Conservation (phyloP, 2,329 filamentous ascomycete genomes). For the Talaromyces sp. region DNA sequence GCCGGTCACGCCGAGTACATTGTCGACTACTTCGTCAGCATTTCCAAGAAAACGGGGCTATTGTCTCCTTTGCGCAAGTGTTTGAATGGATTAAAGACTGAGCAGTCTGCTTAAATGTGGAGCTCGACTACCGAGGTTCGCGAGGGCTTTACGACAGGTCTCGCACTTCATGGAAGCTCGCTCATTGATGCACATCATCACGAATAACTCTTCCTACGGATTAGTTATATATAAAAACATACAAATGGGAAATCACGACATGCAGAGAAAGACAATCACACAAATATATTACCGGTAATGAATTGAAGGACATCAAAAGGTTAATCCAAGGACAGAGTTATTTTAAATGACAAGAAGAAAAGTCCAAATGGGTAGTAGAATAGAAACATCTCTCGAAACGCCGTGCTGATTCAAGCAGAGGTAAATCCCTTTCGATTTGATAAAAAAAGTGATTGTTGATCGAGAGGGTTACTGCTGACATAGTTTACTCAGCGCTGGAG, state of each 20-base stretch:
- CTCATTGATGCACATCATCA: not conserved
- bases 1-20: too few species aligned
- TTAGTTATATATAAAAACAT: slow-evolving; percentile 7
- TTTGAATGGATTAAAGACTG: too few species aligned
- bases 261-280: slow-evolving; percentile 3
- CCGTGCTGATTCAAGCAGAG: slow-evolving; percentile 12
- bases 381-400: slow-evolving; percentile 10
- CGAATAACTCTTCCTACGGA: slow-evolving; percentile 11
- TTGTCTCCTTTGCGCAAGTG: too few species aligned
- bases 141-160: too few species aligned
- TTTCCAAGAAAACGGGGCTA: too few species aligned
- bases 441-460: not conserved
- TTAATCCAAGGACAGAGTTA: slow-evolving; percentile 11
- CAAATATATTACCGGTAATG: slow-evolving; percentile 13
- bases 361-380: slow-evolving; percentile 6
- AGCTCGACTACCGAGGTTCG: too few species aligned
- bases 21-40: too few species aligned
- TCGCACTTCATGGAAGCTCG: too few species aligned
- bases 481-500: not conserved
- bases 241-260: slow-evolving; percentile 1
- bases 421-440: not conserved
- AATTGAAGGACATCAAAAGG: slow-evolving; percentile 1
- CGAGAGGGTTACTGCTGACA: not conserved
- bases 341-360: slow-evolving; percentile 16
- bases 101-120: too few species aligned